These are phyloP conservation scores for Candida succiphila DNA, from an alignment of 805 yeast genomes.

Conservation along the genomic window DNA sequence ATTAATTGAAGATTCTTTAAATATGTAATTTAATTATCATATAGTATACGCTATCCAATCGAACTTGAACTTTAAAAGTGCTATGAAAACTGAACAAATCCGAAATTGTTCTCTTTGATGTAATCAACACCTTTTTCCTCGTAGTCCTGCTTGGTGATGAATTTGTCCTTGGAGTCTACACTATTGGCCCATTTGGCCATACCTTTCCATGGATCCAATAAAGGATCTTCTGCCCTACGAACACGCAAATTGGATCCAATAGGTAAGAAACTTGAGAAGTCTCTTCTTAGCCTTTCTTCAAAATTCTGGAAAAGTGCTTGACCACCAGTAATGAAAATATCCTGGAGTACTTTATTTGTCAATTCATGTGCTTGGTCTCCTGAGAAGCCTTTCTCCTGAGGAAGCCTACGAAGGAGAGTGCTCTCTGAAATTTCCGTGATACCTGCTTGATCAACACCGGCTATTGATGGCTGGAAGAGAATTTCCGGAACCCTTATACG, in stretches of 20 bases:
- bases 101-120: slow-evolving; percentile 75
- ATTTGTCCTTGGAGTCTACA: slow-evolving; percentile 31
- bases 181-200: slow-evolving; percentile 71
- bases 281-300: slow-evolving; percentile 55
- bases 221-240: slow-evolving; percentile 55
- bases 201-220: slow-evolving; percentile 86
- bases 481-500: slow-evolving; percentile 89
- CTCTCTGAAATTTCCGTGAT: slow-evolving; percentile 69
- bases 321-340: slow-evolving; percentile 85
- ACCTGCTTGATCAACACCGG: slow-evolving; percentile 95
- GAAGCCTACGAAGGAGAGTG: slow-evolving; percentile 49
- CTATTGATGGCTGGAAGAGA: slow-evolving; percentile 84
- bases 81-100: slow-evolving; percentile 29
- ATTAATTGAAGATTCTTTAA: too few relatives aligned
- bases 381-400: slow-evolving; percentile 37
- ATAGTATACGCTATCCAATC: too few relatives aligned
- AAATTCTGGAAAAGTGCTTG: slow-evolving; percentile 57
- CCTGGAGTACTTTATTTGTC: slow-evolving; percentile 47
- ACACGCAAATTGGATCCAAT: slow-evolving; percentile 51
- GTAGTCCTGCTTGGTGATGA: slow-evolving; percentile 62
- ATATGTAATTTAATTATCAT: too few relatives aligned
- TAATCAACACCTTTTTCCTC: slow-evolving; percentile 87
- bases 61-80: too few relatives aligned
- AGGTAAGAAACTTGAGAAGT: slow-evolving; percentile 66
- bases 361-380: slow-evolving; percentile 40